phyloP scores from a whole-genome alignment of 202 grass and related monocot species.

The Setaria italica region DNA sequence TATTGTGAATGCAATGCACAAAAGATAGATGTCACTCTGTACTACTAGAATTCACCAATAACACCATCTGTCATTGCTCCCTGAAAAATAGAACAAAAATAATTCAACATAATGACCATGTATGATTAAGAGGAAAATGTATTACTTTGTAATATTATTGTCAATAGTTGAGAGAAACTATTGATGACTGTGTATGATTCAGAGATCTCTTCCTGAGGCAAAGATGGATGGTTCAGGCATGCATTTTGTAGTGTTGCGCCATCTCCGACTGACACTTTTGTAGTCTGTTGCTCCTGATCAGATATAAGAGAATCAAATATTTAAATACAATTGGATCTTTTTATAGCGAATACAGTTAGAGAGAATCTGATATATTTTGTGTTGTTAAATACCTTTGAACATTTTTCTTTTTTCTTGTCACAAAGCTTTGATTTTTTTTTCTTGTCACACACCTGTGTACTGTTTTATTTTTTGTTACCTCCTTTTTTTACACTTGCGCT shows the following conservation, averaged over 20 bases:
- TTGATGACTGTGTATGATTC: neutral
- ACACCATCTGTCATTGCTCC: neutral
- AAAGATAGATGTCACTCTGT: neutral
- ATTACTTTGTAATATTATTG: too few relatives aligned
- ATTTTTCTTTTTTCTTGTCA: neutral
- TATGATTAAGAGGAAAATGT: too few relatives aligned
- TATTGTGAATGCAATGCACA: neutral
- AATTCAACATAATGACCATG: too few relatives aligned
- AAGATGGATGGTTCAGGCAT: neutral
- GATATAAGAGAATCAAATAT: neutral
- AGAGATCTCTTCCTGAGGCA: too few relatives aligned
- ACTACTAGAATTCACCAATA: neutral
- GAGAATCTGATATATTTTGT: neutral
- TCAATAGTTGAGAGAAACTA: neutral
- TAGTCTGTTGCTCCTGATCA: neutral
- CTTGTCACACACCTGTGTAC: too few relatives aligned
- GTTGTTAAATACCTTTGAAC: neutral
- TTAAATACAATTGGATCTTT: neutral
- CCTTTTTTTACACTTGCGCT: neutral
- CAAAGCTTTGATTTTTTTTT: too few relatives aligned
- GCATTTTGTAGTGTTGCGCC: neutral
- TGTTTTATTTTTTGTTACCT: neutral
- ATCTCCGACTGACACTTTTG: neutral
- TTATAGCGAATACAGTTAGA: neutral
- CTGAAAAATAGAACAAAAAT: neutral